Evolutionary conservation across 1,139 yeast genomes (phyloP), one percentile per base, ranked within the genome.

Genomic region (Sugiyamaella paludigena): DNA sequence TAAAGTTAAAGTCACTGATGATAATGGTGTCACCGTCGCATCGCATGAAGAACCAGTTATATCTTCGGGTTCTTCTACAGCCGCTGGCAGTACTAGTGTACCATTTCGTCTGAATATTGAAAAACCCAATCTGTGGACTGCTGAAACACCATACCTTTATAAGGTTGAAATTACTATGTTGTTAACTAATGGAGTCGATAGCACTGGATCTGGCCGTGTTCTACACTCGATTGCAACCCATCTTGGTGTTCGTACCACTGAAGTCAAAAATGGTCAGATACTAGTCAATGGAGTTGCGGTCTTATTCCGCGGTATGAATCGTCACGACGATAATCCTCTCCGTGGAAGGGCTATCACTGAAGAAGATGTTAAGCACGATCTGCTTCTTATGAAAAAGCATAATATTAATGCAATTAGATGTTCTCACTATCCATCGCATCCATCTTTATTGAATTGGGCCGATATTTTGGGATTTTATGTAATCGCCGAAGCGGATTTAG

Each of bases 401-500:
- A 69, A 69, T 47, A 62, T 69, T 48, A 69, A 70, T 53, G 69
- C 73, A 1, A 58, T 70, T 26, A 58, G 73, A 29, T 64, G 71
- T 24, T 64, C 72, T 2, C 73, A 70, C 52, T 69, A 70, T 41
- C 73, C 73, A 7, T 58, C 63, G 6, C 62, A 60, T 39, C 63
- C 63, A 8, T 40, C 51, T n/a, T 43, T 59, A 16, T 37, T 50
- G 11, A 42, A 49, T 37, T 56, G 59, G 55, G 63, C 63, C 10
- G 67, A 68, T 47, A 50, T 54, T 28, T 53, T 58, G 7, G 73
- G 73, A 4, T 60, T 69, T 30, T 69, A 69, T 60, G 70, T 69
- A n/a, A 55, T 69, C 30, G 71, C 68, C 47, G 73, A 69, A 53
- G 68, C 73, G 1, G 73, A 69, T 53, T 56, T 69, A 34, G 73